Percentiles rank a stretch among this genome's conserved stretches.
phyloP scores from a whole-genome alignment of 768 basidiomycete genomes.

The Russula emetica region DNA sequence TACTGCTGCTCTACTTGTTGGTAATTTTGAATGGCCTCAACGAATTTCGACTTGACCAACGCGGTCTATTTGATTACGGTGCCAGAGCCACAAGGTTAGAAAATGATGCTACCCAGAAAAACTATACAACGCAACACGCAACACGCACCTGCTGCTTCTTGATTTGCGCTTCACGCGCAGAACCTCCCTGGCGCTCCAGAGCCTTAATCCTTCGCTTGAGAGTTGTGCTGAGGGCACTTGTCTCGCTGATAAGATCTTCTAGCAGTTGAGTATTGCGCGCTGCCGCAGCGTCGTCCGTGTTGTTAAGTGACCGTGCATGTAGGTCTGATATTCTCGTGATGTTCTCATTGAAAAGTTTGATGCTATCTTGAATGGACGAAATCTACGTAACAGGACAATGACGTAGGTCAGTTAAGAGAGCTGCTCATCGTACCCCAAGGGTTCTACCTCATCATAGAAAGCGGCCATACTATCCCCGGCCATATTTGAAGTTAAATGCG shows the following conservation, averaged over 20 bases:
- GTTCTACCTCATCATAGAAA: conserved; percentile 69
- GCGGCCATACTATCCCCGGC: conserved; percentile 54
- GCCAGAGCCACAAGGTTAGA: neutral
- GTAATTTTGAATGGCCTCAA: conserved; percentile 73
- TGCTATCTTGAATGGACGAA: conserved; percentile 45
- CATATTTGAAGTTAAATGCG: conserved; percentile 33
- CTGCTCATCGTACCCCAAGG: neutral
- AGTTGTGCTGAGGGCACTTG: conserved; percentile 52
- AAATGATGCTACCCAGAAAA: neutral
- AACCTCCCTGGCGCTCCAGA: conserved; percentile 44
- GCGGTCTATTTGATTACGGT: conserved; percentile 41
- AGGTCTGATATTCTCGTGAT: conserved; percentile 45
- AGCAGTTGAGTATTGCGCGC: conserved; percentile 44
- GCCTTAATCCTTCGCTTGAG: conserved; percentile 58
- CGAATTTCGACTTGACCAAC: conserved; percentile 61
- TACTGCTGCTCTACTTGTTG: conserved; percentile 72
- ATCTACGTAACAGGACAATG: conserved; percentile 35
- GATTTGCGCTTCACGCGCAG: conserved; percentile 44
- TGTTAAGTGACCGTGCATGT: conserved; percentile 48
- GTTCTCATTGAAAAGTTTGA: conserved; percentile 44
- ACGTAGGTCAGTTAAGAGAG: conserved; percentile 2
- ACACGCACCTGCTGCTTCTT: conserved; percentile 43
- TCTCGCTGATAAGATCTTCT: conserved; percentile 55
- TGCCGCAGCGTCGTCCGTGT: conserved; percentile 45
- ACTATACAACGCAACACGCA: conserved; percentile 3